These are phyloP conservation scores for Cladosporium sp. DNA, from an alignment of 2,329 filamentous ascomycete species.

Conservation along the genomic window DNA sequence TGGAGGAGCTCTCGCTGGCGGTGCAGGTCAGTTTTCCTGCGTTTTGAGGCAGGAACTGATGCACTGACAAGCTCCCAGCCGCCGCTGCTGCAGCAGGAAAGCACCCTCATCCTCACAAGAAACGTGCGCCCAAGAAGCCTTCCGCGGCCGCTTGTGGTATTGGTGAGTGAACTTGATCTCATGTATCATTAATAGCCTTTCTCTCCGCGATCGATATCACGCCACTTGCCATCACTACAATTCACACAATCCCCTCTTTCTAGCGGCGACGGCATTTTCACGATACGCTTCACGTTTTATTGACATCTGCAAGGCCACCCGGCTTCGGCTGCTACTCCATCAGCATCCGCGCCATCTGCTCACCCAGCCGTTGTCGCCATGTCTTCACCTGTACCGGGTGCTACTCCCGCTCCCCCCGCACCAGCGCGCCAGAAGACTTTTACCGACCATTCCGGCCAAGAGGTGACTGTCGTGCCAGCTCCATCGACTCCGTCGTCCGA, in stretches of 20 bases:
- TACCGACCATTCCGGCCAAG: neutral
- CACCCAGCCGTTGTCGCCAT: slow-evolving; percentile 1
- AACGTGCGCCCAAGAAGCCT: neutral
- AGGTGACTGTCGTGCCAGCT: slow-evolving; percentile 2
- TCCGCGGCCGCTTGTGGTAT: neutral
- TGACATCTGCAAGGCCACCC: neutral
- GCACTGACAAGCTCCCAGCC: neutral
- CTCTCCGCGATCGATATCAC: neutral
- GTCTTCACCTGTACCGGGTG: neutral
- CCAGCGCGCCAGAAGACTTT: slow-evolving; percentile 6
- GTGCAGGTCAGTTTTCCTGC: neutral
- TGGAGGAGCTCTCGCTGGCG: neutral
- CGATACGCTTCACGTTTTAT: neutral
- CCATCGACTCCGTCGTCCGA: neutral
- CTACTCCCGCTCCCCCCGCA: neutral
- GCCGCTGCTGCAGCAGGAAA: neutral
- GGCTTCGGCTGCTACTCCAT: neutral
- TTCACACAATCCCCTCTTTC: neutral
- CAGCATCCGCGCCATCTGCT: neutral
- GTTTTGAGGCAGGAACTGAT: neutral
- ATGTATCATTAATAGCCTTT: neutral
- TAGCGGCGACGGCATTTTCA: neutral
- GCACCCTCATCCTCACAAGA: neutral
- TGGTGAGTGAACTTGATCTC: neutral
- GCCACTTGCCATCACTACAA: neutral